Evolutionary conservation across 192 early-diverging fungal genomes (phyloP).

Genomic region (Ambispora gerdemannii): DNA sequence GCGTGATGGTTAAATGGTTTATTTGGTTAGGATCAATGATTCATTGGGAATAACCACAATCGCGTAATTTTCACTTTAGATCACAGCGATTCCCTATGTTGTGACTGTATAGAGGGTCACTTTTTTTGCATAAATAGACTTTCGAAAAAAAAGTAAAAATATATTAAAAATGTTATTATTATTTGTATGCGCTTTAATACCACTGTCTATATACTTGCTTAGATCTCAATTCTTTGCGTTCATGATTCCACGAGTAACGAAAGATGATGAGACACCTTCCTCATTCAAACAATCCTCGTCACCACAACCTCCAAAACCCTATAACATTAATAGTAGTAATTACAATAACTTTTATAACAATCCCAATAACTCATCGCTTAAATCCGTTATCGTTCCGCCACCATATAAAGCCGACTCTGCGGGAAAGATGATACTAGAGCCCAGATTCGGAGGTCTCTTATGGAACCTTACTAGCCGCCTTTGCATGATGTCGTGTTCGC

Average conservation of each 20-base stretch:
- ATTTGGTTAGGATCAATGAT: too few species aligned
- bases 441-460: neutral
- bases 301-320: neutral
- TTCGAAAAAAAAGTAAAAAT: too few species aligned
- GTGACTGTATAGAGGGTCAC: too few species aligned
- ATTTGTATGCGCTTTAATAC: neutral
- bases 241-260: neutral
- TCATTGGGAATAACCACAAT: too few species aligned
- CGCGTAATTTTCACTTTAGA: too few species aligned
- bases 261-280: neutral
- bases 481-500: constrained; percentile 29
- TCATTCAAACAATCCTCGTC: neutral
- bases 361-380: neutral
- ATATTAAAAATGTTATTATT: too few species aligned
- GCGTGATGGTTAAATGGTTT: too few species aligned
- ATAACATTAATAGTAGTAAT: too few species aligned
- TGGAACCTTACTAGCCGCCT: constrained; percentile 34
- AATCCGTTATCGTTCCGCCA: constrained; percentile 8
- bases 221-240: neutral
- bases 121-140: too few species aligned
- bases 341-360: too few species aligned
- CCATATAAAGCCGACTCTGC: constrained; percentile 18
- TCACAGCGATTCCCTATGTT: too few species aligned
- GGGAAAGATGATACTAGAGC: constrained; percentile 17
- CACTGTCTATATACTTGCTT: neutral